phyloP scores from a whole-genome alignment of 2,329 filamentous ascomycete species.

The Scytalidium sp. region DNA sequence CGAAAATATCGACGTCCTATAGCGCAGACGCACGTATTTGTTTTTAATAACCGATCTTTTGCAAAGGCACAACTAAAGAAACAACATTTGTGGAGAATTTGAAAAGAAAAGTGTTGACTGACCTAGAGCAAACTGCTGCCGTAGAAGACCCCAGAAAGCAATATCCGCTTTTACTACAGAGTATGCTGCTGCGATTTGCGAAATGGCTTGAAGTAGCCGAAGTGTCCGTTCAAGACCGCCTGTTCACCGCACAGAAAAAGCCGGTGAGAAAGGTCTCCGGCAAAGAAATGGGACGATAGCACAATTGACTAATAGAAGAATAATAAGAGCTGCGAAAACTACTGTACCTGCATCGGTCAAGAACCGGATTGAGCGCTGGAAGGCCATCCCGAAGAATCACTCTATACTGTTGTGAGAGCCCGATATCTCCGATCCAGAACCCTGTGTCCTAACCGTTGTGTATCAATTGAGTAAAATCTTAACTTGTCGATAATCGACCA shows the following conservation, averaged over 20 bases:
- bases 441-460: too few relatives aligned
- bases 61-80: not conserved
- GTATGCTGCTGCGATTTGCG: conserved; percentile 46
- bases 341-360: conserved; percentile 20
- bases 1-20: conserved; percentile 61
- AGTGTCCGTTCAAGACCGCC: conserved; percentile 60
- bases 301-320: too few relatives aligned
- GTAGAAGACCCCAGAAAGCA: conserved; percentile 32
- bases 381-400: not conserved
- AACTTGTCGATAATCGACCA: too few relatives aligned
- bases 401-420: too few relatives aligned
- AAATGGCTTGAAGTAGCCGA: conserved; percentile 52
- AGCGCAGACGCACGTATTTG: not conserved
- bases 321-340: not conserved
- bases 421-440: too few relatives aligned
- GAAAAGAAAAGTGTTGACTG: conserved; percentile 12
- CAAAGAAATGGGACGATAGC: too few relatives aligned
- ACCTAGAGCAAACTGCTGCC: conserved; percentile 41
- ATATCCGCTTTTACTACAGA: conserved; percentile 35
- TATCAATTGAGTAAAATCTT: too few relatives aligned
- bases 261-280: not conserved
- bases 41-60: not conserved
- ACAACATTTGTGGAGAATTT: not conserved
- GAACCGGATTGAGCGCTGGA: conserved; percentile 19
- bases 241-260: conserved; percentile 21